Base-by-base conservation (phyloP, 192 early-diverging fungal species). In the Dissophora ornata region DNA sequence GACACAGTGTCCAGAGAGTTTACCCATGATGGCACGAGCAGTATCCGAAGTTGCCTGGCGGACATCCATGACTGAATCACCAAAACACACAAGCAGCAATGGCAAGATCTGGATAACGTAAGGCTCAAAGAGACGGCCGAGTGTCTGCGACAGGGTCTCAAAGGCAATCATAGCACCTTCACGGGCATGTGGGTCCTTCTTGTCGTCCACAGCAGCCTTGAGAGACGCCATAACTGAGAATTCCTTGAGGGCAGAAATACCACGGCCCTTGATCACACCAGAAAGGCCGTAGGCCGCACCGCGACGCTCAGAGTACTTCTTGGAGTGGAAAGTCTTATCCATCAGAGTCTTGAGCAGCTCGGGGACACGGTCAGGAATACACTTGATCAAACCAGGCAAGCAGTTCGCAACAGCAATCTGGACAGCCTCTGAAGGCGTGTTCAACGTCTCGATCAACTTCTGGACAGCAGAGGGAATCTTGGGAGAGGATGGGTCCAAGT, bases 231-330 rank as follows among this genome's bases (percentile, higher is more conserved):
- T 94, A 34, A 99, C 82, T 29, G 79, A 79, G 79, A 84, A 95
- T 44, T 93, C 91, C 80, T 96, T 97, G 25, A 99, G 82, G 15
- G 94, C 84, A 26, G 86, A 83, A 62, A 99, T 92, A 46, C 97
- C 97, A 21, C 90, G 83, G 5, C 97, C 97, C 71, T 96, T 95
- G 50, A 97, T 89, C 24, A 98, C 83, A 45, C 97, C 98, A 8
- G 98, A 95, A 41, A 99, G 69, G 47, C 98, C 98, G 66, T 95
- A 99, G 3, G 98, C 98, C 16, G 94, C 94, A 25, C 98, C 98
- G 25, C 95, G 90, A 18, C 97, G 88, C 47, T 89, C 82, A 18
- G 93, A 94, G 74, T 98, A 99, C 62, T 91, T 94, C 54, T 83
- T 82, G 30, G 87, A 84, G 26, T 82, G 79, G 71, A 94, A 92